These are phyloP conservation scores for Kockiozyma suomiensis DNA, from an alignment of 805 yeast genomes.

Conservation along the genomic window DNA sequence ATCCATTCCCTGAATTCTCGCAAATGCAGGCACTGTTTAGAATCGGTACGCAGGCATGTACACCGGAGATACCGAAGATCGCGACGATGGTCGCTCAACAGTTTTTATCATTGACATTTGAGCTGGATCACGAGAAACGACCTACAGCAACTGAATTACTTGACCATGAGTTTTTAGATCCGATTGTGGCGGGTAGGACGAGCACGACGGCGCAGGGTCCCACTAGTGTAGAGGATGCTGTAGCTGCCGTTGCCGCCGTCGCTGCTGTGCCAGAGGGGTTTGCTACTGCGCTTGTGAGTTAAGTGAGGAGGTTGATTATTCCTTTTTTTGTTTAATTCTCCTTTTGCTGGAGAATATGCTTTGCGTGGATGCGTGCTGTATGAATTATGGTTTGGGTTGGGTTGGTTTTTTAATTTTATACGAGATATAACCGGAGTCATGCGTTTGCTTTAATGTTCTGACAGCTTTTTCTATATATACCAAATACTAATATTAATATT, in stretches of 20 bases:
- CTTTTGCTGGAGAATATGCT: no score
- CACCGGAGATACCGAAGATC: conserved; percentile 73
- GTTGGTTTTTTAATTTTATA: no score
- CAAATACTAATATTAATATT: no score
- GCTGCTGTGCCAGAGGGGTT: neutral
- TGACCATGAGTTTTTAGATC: conserved; percentile 56
- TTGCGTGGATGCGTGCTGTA: no score
- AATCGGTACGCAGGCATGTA: conserved; percentile 70
- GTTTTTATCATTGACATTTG: conserved; percentile 69
- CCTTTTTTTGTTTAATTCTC: neutral
- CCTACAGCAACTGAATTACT: conserved; percentile 73
- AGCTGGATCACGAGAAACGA: conserved; percentile 70
- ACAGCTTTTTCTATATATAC: no score
- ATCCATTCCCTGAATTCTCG: conserved; percentile 91
- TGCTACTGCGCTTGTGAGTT: neutral
- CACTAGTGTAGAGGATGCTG: neutral
- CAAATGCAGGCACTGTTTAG: conserved; percentile 97
- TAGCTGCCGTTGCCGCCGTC: no score
- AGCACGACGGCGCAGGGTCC: neutral
- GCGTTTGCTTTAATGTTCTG: no score
- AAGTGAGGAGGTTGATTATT: neutral
- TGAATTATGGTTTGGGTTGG: no score
- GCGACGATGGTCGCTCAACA: conserved; percentile 68
- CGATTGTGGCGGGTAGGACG: conserved; percentile 9
- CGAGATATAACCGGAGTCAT: no score